Base-by-base conservation (phyloP, 2,329 filamentous ascomycete genomes). In the Thelonectria rubi region DNA sequence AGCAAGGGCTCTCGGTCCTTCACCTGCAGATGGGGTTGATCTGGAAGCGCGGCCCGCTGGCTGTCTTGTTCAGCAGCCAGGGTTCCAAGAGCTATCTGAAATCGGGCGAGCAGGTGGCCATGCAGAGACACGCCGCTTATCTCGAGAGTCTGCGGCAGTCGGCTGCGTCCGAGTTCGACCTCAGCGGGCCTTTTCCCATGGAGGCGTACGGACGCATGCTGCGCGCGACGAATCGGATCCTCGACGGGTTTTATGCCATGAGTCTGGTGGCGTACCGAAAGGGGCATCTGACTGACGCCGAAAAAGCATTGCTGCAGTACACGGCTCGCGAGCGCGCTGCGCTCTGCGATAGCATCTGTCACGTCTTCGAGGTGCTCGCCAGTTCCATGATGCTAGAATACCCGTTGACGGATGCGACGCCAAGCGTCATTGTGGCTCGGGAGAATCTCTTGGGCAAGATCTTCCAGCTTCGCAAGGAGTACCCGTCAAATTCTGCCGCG, bases 231-330 rank as follows among this genome's bases (percentile, higher is more conserved):
- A 89, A 89, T 62, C 88, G 90, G 18, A 92, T 97, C 76, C 86
- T 98, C 1, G 93, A 97, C 76, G 90, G 92, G 15, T 97, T 98
- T 75, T 94, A 98, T 72, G 92, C 93, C 51, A 97, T 99, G 92
- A 96, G 94, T 63, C 87, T 97, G 3, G 89, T 97, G 58, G 94
- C 97, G 21, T 85, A 91, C 72, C 94, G 94, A 71, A 92, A 94
- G 57, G 82, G 90, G 1, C 86, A 87, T 32, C 85, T 92, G 0
- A 93, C 89, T 1, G 86, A 90, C 17, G 94, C 94, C 1, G 94
- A 98, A 77, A 88, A 89, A 51, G 88, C 90, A 2, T 84, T 98
- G 24, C 79, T 99, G 15, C 84, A 86, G 61, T 93, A 91, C 72
- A 98, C 95, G 0, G 84, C 87, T 1, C 82, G 87, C 3, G 94